A percentile compares a stretch with the other conserved stretches of the same genome.
Evolutionary conservation across 2,329 filamentous ascomycete species (phyloP).

Genomic region (Sclerotinia borealis): DNA sequence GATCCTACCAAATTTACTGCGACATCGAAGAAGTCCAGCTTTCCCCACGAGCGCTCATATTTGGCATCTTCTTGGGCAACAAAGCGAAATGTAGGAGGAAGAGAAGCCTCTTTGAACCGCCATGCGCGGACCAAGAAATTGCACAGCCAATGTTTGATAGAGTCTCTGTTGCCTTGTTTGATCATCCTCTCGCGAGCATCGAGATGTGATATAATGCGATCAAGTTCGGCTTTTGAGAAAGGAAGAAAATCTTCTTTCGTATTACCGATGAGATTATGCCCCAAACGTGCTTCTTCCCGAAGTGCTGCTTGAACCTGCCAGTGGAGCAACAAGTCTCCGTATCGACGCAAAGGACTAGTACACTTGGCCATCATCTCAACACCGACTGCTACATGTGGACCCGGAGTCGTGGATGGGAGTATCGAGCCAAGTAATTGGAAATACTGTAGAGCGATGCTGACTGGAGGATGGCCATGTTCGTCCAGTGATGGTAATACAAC

Average conservation of each 20-base stretch:
- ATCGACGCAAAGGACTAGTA: slow-evolving; percentile 62
- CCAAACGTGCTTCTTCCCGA: slow-evolving; percentile 37
- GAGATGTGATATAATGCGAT: slow-evolving; percentile 27
- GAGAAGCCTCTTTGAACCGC: slow-evolving; percentile 42
- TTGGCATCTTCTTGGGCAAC: not conserved
- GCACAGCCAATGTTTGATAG: slow-evolving; percentile 46
- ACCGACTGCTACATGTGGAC: slow-evolving; percentile 52
- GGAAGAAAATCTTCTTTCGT: slow-evolving; percentile 29
- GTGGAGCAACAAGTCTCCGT: slow-evolving; percentile 55
- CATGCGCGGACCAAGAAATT: slow-evolving; percentile 56
- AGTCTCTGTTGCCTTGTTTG: slow-evolving; percentile 23
- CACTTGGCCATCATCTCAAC: slow-evolving; percentile 55
- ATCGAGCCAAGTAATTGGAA: slow-evolving; percentile 42
- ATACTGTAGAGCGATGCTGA: slow-evolving; percentile 21
- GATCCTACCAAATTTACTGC: not conserved
- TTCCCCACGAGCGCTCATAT: not conserved
- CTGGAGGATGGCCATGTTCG: slow-evolving; percentile 13
- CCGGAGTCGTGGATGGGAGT: slow-evolving; percentile 46
- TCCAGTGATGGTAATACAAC: slow-evolving; percentile 24
- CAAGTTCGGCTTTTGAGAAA: slow-evolving; percentile 26
- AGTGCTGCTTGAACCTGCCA: slow-evolving; percentile 61
- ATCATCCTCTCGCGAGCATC: slow-evolving; percentile 26
- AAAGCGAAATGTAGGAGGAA: slow-evolving; percentile 42
- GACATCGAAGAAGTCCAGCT: not conserved
- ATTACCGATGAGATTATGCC: slow-evolving; percentile 34